Base-by-base conservation (phyloP, 768 basidiomycete genomes). In the Lactifluus echinatus region DNA sequence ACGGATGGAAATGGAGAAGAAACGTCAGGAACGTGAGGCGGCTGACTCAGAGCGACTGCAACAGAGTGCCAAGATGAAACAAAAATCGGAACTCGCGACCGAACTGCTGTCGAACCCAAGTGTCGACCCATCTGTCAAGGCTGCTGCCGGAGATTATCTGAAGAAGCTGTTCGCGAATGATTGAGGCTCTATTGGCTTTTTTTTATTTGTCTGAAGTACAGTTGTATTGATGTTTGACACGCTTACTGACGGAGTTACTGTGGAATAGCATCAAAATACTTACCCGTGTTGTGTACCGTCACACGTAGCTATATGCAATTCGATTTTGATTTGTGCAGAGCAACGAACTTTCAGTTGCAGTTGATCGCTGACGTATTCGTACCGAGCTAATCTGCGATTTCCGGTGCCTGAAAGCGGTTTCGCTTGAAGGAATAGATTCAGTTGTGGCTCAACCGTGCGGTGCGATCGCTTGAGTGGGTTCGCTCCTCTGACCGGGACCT, bases 121-220 rank as follows among this genome's bases (percentile, higher is more conserved):
- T 36, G 75, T 81, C 8, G 84, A 87, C 59, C 74, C 74, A n/a
- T 73, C 75, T 11, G 74, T 87, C 52, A 83, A 80, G 68, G 79
- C 81, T 62, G 81, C 81, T 4, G 86, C 85, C 3, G 76, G 81
- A 42, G 85, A 87, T 49, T 89, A 85, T 70, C 70, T 89, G 63
- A 85, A 84, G 71, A 83, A 79, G 65, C 70, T 87, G 28, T 83
- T 87, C 60, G 66, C 71, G 29, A 64, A 70, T 48, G 76, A 79
- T 56, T 75, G 56, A 63, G 15, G 19, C n/a, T n/a, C n/a, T n/a
- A n/a, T n/a, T n/a, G 52, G 42, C 26, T 19, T 19, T 44, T 28
- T 7, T 21, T 24, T 39, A 40, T 29, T 14, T 1, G 8, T 28
- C 46, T 28, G 44, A n/a, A 31, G 11, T 28, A 47, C n/a, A 23